These are phyloP conservation scores for Aeschynomene evenia DNA, from an alignment of 306 rosid species.

Conservation along the genomic window DNA sequence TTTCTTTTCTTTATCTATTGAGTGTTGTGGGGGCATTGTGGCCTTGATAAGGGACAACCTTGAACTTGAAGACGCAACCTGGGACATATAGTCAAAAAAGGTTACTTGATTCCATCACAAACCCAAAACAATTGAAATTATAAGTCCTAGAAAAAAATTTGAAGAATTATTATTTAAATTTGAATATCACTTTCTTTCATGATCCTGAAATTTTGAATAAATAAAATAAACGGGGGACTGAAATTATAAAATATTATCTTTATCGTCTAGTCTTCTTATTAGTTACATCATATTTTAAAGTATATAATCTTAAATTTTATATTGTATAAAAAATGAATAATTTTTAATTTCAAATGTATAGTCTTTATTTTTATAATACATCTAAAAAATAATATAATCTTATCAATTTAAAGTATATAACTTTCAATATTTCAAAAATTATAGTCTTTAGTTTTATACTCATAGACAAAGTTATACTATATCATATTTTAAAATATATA, in stretches of 20 bases:
- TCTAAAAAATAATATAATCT: too few species aligned
- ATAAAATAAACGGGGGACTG: background rate
- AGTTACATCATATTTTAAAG: too few species aligned
- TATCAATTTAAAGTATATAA: too few species aligned
- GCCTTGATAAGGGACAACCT: conserved; percentile 15
- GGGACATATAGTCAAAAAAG: conserved; percentile 29
- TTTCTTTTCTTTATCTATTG: background rate
- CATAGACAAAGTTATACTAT: too few species aligned
- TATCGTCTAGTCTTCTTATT: background rate
- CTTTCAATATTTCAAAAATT: too few species aligned
- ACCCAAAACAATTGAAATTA: background rate
- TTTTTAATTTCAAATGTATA: too few species aligned
- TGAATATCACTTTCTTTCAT: background rate
- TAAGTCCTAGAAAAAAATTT: too few species aligned
- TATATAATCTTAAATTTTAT: too few species aligned
- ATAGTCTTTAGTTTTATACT: too few species aligned
- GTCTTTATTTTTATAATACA: too few species aligned
- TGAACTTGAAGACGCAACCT: conserved; percentile 33
- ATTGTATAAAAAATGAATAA: too few species aligned
- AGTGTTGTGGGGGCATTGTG: background rate
- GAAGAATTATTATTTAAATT: background rate
- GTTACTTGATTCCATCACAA: background rate
- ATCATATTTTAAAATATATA: too few species aligned
- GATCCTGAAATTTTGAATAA: background rate
- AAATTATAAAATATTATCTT: background rate